Percentiles rank a stretch among this genome's conserved stretches.
phyloP scores from a whole-genome alignment of 345 rosid species.

The Orychophragmus violaceus region DNA sequence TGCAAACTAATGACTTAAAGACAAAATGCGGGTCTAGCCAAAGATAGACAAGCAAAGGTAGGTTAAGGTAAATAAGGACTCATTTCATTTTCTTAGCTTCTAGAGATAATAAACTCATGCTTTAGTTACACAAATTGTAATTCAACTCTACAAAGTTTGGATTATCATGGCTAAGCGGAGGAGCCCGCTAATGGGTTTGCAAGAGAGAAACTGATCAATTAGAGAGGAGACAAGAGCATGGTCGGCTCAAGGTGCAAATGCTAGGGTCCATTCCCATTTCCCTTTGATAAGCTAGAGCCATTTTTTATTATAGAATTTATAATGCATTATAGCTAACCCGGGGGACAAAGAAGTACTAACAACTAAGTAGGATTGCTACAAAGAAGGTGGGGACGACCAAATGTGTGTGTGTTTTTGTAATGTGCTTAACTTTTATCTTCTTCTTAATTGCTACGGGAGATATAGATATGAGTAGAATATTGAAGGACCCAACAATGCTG shows the following conservation, averaged over 20 bases:
- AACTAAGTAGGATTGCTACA: conserved; percentile 11
- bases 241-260: conserved; percentile 4
- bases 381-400: conserved; percentile 10
- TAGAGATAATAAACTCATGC: neutral
- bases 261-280: neutral
- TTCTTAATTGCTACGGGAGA: conserved; percentile 1
- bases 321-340: neutral
- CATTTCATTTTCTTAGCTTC: neutral
- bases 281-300: neutral
- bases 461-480: neutral
- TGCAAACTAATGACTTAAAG: neutral
- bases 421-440: conserved; percentile 2
- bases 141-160: neutral
- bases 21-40: neutral
- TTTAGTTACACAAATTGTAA: neutral
- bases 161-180: neutral
- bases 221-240: neutral
- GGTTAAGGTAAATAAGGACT: neutral
- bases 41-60: neutral
- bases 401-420: conserved; percentile 7
- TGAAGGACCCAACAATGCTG: conserved; percentile 25
- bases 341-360: conserved; percentile 9
- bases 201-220: neutral
- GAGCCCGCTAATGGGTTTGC: neutral
- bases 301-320: neutral